Evolutionary conservation across 352 stramenopile genomes (phyloP).

Genomic region (Globisporangium cystogenes): DNA sequence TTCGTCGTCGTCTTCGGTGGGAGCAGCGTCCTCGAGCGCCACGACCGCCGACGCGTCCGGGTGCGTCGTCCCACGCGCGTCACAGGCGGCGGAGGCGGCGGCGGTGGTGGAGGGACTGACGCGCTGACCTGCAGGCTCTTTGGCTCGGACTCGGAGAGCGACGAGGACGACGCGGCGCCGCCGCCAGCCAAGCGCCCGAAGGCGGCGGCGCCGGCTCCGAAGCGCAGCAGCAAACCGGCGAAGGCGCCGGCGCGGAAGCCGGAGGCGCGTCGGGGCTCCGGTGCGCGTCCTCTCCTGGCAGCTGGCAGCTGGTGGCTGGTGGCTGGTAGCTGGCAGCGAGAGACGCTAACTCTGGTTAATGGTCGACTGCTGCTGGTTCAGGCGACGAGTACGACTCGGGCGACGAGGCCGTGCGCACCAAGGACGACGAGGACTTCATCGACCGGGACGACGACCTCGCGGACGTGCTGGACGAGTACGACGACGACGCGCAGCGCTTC

Average conservation of each 20-base stretch:
- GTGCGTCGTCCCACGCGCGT: slow-evolving; percentile 17
- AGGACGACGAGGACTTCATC: slow-evolving; percentile 87
- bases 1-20: neutral
- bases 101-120: neutral
- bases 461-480: slow-evolving; percentile 78
- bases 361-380: slow-evolving; percentile 4
- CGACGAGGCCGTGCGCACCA: slow-evolving; percentile 62
- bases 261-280: slow-evolving; percentile 12
- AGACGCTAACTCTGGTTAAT: no score
- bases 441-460: slow-evolving; percentile 82
- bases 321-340: no score
- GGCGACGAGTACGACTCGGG: slow-evolving; percentile 84
- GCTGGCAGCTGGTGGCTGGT: no score
- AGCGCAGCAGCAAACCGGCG: slow-evolving; percentile 7
- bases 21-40: slow-evolving; percentile 23
- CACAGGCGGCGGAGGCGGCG: neutral
- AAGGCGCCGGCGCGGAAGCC: slow-evolving; percentile 9
- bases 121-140: slow-evolving; percentile 41
- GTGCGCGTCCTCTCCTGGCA: slow-evolving; percentile 1
- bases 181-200: slow-evolving; percentile 51
- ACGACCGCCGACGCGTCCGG: slow-evolving; percentile 70
- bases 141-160: slow-evolving; percentile 84
- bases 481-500: slow-evolving; percentile 69
- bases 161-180: slow-evolving; percentile 59
- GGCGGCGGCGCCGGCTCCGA: slow-evolving; percentile 7